Evolutionary conservation across 345 rosid genomes (phyloP).

Genomic region (Pistacia vera): DNA sequence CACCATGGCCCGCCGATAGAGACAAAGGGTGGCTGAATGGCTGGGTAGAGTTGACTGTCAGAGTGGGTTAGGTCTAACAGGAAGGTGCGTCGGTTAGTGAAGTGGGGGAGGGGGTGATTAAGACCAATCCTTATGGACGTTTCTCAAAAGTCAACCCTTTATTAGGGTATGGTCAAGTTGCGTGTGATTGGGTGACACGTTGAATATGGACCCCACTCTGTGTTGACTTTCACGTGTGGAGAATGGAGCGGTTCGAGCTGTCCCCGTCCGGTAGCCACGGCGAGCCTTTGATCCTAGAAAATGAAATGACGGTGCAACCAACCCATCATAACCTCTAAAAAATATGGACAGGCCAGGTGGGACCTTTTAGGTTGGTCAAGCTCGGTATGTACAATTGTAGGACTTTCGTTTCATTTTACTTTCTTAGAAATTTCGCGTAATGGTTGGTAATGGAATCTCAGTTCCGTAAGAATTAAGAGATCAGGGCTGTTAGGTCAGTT

Average conservation of each 20-base stretch:
- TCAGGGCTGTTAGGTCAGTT: too few relatives aligned
- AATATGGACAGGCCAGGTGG: too few relatives aligned
- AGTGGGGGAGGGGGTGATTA: conserved; percentile 24
- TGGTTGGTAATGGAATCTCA: too few relatives aligned
- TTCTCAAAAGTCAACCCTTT: conserved; percentile 51
- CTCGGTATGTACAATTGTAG: too few relatives aligned
- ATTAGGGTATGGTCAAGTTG: conserved; percentile 29
- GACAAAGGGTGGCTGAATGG: neutral
- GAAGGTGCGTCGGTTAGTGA: neutral
- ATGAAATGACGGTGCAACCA: neutral
- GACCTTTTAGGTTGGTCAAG: too few relatives aligned
- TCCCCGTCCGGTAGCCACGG: conserved; percentile 7
- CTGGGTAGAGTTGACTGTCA: conserved; percentile 53
- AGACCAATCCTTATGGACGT: conserved; percentile 24
- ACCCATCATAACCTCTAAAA: neutral
- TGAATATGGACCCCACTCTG: neutral
- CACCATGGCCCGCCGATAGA: neutral
- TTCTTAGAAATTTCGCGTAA: too few relatives aligned
- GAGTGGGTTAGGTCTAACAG: conserved; percentile 56
- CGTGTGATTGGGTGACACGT: conserved; percentile 26
- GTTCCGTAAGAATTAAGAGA: too few relatives aligned
- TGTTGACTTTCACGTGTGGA: conserved; percentile 28
- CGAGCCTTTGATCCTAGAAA: neutral
- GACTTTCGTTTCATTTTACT: too few relatives aligned
- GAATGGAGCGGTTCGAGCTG: conserved; percentile 39